Base-by-base conservation (phyloP, 257 asterid species). In the Capsicum baccatum region DNA sequence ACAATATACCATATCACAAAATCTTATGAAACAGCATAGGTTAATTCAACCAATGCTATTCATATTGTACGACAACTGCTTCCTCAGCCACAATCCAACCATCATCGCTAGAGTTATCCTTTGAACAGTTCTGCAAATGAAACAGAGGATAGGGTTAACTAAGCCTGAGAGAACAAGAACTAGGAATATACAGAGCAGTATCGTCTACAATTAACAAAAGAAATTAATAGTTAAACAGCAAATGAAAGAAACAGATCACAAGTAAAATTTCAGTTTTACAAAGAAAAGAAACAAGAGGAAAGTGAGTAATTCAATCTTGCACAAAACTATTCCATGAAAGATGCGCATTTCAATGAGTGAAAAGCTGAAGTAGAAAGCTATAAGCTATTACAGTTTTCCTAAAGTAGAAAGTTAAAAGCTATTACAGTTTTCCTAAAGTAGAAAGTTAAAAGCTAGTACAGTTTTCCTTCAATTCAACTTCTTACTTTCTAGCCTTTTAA, bases 61-160 rank as follows among this genome's bases (percentile, higher is more conserved):
- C 99, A 16, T 85, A 81, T 85, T 96, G 95, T 79, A 90, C 87
- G 74, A 90, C 86, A 37, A 91, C 88, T 56, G 89, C 89, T 92
- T 96, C 99, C 90, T 93, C 97, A 13, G 95, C 90, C 11, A 93
- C 86, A 10, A 84, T 82, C 99, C 99, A 96, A 21, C 87, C 92
- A 62, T 87, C 88, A 26, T 64, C 56, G 39, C 89, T 85, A 6
- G 84, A 84, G 78, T 86, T 78, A 16, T 86, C 88, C 80, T 81
- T 86, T 19, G 84, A 86, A 84, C 99, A 96, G 83, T 90, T 94
- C 99, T 96, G 69, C 17, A 56, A 89, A 80, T 79, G 66, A 56
- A 52, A 57, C 62, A 64, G 55, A 78, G 56, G 55, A 19, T 9
- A 15, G 4, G 56, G 81, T 85, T 79, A 89, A 67, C 35, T 19